Base-by-base conservation (phyloP, 805 yeast species). In the Torulaspora delbrueckii region DNA sequence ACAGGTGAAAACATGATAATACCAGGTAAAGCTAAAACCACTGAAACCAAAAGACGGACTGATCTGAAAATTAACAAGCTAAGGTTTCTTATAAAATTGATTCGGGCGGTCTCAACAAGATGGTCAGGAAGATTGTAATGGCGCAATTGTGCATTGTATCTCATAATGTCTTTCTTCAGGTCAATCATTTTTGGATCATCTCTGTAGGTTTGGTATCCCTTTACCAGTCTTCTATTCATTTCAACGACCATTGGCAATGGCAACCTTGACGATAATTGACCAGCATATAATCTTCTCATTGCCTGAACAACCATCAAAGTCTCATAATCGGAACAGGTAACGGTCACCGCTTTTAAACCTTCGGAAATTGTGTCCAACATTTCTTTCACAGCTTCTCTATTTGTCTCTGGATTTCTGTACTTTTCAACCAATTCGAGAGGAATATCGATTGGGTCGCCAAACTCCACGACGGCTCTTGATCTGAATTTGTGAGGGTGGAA, bases 401-500 rank as follows among this genome's bases (percentile, higher is more conserved):
- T 80, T 1, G 84, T 79, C 13, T 76, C 81, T 3, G 87, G 84
- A 13, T 72, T 60, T 16, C 74, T 63, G 62, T 91, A 90, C 63
- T 76, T 78, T 14, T 72, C 75, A 4, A 88, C 86, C 45, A 87
- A 69, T 31, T 76, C 78, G 18, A 68, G 66, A 3, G 77, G 65
- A 30, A 93, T 81, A 41, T 78, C 82, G 45, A 90, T 78, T 5
- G 96, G 96, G 45, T 80, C 75, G 12, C 99, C 99, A 68, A 90
- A 91, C 67, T 91, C 99, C 38, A 93, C 77, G 13, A 91, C 96
- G 2, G 96, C 97, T 56, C 99, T 77, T 5, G 96, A 87, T 65
- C 99, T 77, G 69, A 93, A 91, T 63, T 86, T 89, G 69, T 91
- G 95, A 4, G 96, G 91, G 60, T 87, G 95, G 76, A 91, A 91